Evolutionary conservation across 2,329 filamentous ascomycete genomes (phyloP).

Genomic region (Neonectria punicea): DNA sequence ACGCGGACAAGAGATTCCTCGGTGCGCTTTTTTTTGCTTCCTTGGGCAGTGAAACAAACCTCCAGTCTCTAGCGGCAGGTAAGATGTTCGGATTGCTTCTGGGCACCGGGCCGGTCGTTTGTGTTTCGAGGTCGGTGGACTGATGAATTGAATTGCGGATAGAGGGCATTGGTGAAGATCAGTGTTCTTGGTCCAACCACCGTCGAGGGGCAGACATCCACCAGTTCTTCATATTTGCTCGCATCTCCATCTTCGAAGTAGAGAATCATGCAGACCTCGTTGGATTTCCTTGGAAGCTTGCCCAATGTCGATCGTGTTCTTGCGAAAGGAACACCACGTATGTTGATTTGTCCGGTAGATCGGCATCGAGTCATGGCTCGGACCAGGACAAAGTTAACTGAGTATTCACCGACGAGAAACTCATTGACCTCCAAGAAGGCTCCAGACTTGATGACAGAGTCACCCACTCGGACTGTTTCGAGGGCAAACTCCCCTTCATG

Average conservation of each 20-base stretch:
- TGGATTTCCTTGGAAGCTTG: slow-evolving; percentile 51
- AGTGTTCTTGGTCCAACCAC: slow-evolving; percentile 57
- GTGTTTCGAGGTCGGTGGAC: slow-evolving; percentile 24
- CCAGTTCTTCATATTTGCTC: slow-evolving; percentile 42
- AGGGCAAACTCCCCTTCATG: slow-evolving; percentile 38
- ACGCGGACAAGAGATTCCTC: slow-evolving; percentile 53
- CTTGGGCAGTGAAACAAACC: slow-evolving; percentile 38
- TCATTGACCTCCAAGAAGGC: slow-evolving; percentile 45
- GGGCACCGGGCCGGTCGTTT: slow-evolving; percentile 25
- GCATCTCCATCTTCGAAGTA: slow-evolving; percentile 51
- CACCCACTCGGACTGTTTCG: slow-evolving; percentile 23
- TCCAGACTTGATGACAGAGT: slow-evolving; percentile 31
- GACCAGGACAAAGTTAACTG: slow-evolving; percentile 54
- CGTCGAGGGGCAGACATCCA: slow-evolving; percentile 53
- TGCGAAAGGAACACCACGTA: slow-evolving; percentile 54
- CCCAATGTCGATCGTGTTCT: slow-evolving; percentile 50
- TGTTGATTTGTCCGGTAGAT: slow-evolving; percentile 29
- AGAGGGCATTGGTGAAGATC: slow-evolving; percentile 65
- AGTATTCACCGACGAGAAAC: slow-evolving; percentile 35
- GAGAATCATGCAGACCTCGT: slow-evolving; percentile 56
- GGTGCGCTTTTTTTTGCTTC: slow-evolving; percentile 36
- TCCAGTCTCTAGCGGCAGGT: slow-evolving; percentile 63
- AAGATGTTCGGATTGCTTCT: slow-evolving; percentile 50
- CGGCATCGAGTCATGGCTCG: slow-evolving; percentile 51
- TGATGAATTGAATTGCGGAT: slow-evolving; percentile 51